Percentiles rank a stretch among this genome's conserved stretches.
These are phyloP conservation scores for Phytophthora lateralis DNA, from an alignment of 352 stramenopile genomes.

Conservation along the genomic window DNA sequence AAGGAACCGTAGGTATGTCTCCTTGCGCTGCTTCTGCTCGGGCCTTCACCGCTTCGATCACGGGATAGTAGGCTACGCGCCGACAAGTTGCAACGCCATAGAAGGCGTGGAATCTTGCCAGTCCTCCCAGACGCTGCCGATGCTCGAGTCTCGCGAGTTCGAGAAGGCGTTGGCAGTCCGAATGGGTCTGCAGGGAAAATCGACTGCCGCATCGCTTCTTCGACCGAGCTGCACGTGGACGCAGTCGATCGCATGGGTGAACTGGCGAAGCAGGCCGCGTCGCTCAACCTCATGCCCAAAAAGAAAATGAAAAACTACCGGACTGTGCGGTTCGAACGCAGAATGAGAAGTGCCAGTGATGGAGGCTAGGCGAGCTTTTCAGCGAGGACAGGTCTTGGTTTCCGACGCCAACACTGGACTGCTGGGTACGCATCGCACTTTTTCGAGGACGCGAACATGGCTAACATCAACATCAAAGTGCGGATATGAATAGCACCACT, in stretches of 20 bases:
- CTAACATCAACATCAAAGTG: slow-evolving; percentile 5
- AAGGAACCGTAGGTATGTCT: slow-evolving; percentile 17
- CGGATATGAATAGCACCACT: slow-evolving; percentile 28
- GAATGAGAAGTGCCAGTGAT: slow-evolving; percentile 39
- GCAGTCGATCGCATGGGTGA: slow-evolving; percentile 37
- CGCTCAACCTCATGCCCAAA: slow-evolving; percentile 31
- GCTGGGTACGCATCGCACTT: slow-evolving; percentile 31
- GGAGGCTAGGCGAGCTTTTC: slow-evolving; percentile 27
- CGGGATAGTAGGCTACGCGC: slow-evolving; percentile 27
- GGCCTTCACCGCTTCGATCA: slow-evolving; percentile 15
- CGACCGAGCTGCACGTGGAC: slow-evolving; percentile 37
- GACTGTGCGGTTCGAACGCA: slow-evolving; percentile 6
- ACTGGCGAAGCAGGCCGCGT: slow-evolving; percentile 23
- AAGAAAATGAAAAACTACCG: slow-evolving; percentile 8
- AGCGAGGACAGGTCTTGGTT: slow-evolving; percentile 25
- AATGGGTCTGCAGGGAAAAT: slow-evolving; percentile 35
- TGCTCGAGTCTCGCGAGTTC: slow-evolving; percentile 24
- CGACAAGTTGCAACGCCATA: slow-evolving; percentile 35
- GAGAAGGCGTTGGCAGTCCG: slow-evolving; percentile 7
- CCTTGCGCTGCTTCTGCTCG: slow-evolving; percentile 6
- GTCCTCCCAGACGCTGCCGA: slow-evolving; percentile 4
- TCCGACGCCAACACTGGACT: slow-evolving; percentile 29
- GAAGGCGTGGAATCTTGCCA: slow-evolving; percentile 23
- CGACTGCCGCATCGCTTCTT: slow-evolving; percentile 36
- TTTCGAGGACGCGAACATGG: slow-evolving; percentile 22